Evolutionary conservation across 345 rosid species (phyloP).

Genomic region (Linum tenue): DNA sequence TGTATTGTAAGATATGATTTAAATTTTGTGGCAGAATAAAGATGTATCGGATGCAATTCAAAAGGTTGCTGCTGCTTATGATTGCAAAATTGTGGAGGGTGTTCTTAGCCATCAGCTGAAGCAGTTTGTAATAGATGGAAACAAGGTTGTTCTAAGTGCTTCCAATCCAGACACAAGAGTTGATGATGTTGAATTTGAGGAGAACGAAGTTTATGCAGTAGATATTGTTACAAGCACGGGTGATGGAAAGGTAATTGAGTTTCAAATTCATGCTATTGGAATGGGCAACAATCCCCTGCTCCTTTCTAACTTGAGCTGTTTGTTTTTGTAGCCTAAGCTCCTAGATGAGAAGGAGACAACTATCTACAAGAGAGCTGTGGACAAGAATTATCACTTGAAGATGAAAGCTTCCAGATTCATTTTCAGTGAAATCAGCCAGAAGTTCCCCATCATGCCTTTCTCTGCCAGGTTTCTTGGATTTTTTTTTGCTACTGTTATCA

Average conservation of each 20-base stretch:
- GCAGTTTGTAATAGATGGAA: slow-evolving; percentile 81
- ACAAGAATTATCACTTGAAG: slow-evolving; percentile 77
- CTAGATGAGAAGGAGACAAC: slow-evolving; percentile 96
- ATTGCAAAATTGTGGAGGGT: slow-evolving; percentile 96
- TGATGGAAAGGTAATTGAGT: slow-evolving; percentile 81
- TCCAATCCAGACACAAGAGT: slow-evolving; percentile 78
- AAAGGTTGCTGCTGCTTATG: slow-evolving; percentile 92
- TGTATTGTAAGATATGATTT: neutral
- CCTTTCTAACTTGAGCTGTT: slow-evolving; percentile 5
- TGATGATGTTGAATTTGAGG: slow-evolving; percentile 91
- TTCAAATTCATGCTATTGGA: neutral
- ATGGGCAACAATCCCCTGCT: neutral
- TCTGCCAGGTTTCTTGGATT: slow-evolving; percentile 56
- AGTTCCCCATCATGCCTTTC: slow-evolving; percentile 77
- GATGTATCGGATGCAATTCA: slow-evolving; percentile 95
- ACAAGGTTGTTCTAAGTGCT: slow-evolving; percentile 63
- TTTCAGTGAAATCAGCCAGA: slow-evolving; percentile 83
- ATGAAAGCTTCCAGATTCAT: slow-evolving; percentile 98
- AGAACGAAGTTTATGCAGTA: slow-evolving; percentile 84
- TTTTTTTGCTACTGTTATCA: neutral
- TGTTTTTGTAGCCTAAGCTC: slow-evolving; percentile 67
- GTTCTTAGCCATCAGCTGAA: slow-evolving; percentile 94
- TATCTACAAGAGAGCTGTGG: slow-evolving; percentile 79
- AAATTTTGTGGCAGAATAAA: slow-evolving; percentile 54
- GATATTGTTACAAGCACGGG: slow-evolving; percentile 93